A percentile compares a stretch with the other conserved stretches of the same genome.
phyloP scores from a whole-genome alignment of 2,329 filamentous ascomycete genomes.

The Nectriaceae sp. region DNA sequence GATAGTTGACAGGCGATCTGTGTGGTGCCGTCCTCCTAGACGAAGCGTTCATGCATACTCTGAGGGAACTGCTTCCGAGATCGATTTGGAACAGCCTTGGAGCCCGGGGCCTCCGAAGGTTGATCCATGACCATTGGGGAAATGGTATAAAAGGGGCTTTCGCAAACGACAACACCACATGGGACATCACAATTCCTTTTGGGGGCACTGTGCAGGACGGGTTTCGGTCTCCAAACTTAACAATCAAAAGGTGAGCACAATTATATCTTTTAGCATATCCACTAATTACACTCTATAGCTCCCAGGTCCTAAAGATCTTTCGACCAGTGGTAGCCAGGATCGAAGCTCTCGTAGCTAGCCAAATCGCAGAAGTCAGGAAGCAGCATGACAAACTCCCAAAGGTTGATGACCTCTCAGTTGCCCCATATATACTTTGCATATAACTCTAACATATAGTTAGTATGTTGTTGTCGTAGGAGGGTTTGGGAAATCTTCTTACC shows the following conservation, averaged over 20 bases:
- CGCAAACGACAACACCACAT: constrained; percentile 5
- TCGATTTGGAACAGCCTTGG: constrained; percentile 14
- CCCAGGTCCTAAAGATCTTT: neutral
- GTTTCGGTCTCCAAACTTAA: constrained; percentile 3
- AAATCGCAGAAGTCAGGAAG: constrained; percentile 26
- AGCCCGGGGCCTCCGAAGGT: neutral
- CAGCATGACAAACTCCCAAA: constrained; percentile 28
- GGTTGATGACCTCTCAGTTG: constrained; percentile 22
- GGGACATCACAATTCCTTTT: constrained; percentile 12
- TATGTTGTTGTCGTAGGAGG: constrained; percentile 43
- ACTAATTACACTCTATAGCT: neutral
- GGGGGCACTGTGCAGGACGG: neutral
- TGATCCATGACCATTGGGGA: constrained; percentile 32
- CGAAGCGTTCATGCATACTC: constrained; percentile 32
- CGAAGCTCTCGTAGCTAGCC: constrained; percentile 25
- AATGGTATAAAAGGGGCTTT: constrained; percentile 32
- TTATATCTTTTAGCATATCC: neutral
- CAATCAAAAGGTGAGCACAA: constrained; percentile 11
- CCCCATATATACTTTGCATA: neutral
- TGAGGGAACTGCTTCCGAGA: constrained; percentile 26
- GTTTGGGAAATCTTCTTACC: constrained; percentile 36
- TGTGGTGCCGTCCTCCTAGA: constrained; percentile 47
- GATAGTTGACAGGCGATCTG: constrained; percentile 32
- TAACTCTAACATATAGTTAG: constrained; percentile 19
- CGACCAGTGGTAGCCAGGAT: constrained; percentile 24